These are phyloP conservation scores for Exophiala oligosperma DNA, from an alignment of 2,329 filamentous ascomycete genomes.

Conservation along the genomic window DNA sequence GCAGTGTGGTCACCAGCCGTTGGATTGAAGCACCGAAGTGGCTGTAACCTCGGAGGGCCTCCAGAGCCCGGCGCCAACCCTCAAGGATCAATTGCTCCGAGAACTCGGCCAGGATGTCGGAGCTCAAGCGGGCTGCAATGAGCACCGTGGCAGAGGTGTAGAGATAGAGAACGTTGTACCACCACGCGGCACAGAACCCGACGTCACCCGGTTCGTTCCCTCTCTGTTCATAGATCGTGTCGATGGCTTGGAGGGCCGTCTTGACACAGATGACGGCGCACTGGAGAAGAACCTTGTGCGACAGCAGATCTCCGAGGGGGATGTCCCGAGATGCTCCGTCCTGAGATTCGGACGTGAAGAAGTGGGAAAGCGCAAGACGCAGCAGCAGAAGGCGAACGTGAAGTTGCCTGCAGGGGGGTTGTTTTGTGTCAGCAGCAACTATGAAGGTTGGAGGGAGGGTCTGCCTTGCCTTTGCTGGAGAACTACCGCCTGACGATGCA, in stretches of 20 bases:
- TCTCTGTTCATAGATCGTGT: slow-evolving; percentile 30
- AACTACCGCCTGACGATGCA: slow-evolving; percentile 36
- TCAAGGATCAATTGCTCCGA: slow-evolving; percentile 11
- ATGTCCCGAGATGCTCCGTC: slow-evolving; percentile 23
- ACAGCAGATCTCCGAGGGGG: slow-evolving; percentile 12
- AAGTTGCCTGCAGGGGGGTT: slow-evolving; percentile 29
- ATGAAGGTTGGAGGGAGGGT: background rate
- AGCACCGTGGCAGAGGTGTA: slow-evolving; percentile 39
- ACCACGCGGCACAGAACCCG: slow-evolving; percentile 37
- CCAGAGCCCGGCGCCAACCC: slow-evolving; percentile 11
- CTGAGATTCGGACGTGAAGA: slow-evolving; percentile 31
- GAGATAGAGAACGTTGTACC: slow-evolving; percentile 40
- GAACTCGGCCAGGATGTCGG: slow-evolving; percentile 7
- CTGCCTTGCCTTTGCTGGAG: slow-evolving; percentile 34
- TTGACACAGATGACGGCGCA: slow-evolving; percentile 40
- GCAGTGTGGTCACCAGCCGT: slow-evolving; percentile 8
- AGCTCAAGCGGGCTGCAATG: slow-evolving; percentile 33
- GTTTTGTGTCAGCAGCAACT: background rate
- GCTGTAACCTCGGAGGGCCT: slow-evolving; percentile 8
- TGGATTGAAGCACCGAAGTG: slow-evolving; percentile 5
- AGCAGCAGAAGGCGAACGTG: slow-evolving; percentile 38
- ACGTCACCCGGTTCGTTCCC: background rate
- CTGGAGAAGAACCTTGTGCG: slow-evolving; percentile 6
- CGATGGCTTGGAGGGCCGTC: slow-evolving; percentile 36
- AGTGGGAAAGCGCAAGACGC: slow-evolving; percentile 36